phyloP scores from a whole-genome alignment of 495 filamentous ascomycete genomes.

The Jackrogersella minutella region DNA sequence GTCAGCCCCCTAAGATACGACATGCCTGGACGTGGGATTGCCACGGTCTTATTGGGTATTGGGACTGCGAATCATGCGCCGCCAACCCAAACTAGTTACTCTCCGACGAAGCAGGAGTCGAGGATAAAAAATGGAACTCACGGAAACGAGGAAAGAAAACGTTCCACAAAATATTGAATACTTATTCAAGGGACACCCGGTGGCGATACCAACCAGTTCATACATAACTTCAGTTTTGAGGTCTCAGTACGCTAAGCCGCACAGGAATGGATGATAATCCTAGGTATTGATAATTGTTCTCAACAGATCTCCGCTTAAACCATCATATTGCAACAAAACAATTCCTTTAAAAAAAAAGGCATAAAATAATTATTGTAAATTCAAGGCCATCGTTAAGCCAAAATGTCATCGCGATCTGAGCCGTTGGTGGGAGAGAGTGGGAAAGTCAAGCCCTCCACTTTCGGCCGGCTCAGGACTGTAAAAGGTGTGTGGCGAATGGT shows the following conservation, averaged over 20 bases:
- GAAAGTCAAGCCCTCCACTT: not conserved
- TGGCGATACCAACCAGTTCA: not conserved
- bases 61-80: slow-evolving; percentile 12
- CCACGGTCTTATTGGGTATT: not conserved
- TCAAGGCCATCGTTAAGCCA: too few relatives aligned
- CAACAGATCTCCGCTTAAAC: not conserved
- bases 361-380: too few relatives aligned
- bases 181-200: too few relatives aligned
- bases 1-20: slow-evolving; percentile 2
- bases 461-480: too few relatives aligned
- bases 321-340: not conserved
- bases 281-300: not conserved
- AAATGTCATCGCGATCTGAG: not conserved
- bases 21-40: not conserved
- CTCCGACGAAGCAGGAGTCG: not conserved
- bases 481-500: not conserved
- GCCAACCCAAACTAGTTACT: not conserved
- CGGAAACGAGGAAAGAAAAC: not conserved
- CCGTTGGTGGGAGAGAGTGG: not conserved
- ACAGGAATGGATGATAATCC: not conserved
- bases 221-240: too few relatives aligned
- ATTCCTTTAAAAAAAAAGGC: too few relatives aligned
- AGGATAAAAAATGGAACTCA: not conserved
- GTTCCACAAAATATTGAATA: not conserved
- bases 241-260: not conserved